phyloP scores from a whole-genome alignment of 2,329 filamentous ascomycete genomes.

The Thermothelomyces thermophilus region DNA sequence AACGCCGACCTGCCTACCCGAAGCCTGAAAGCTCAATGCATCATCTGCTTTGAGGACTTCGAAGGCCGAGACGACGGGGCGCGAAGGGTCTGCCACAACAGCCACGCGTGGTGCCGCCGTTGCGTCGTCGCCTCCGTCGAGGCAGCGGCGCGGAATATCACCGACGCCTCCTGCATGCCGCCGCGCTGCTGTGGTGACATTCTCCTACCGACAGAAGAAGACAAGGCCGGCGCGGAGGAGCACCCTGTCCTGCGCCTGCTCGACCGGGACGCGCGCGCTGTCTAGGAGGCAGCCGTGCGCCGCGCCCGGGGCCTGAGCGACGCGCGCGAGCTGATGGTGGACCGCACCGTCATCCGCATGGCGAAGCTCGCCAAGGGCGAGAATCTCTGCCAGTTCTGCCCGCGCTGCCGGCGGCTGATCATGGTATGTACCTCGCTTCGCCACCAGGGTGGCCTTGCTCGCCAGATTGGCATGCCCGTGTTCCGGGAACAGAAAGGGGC shows the following conservation, averaged over 20 bases:
- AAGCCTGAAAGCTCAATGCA: neutral
- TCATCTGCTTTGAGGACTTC: constrained; percentile 4
- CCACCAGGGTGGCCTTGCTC: too few species aligned
- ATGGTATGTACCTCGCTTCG: too few species aligned
- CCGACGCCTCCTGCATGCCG: constrained; percentile 7
- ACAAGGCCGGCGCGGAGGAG: too few species aligned
- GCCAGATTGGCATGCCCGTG: too few species aligned
- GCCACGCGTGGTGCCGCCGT: constrained; percentile 5
- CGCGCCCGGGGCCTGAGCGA: neutral
- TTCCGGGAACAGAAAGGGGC: neutral
- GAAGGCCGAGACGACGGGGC: neutral
- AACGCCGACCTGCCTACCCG: too few species aligned
- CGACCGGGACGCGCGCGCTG: neutral
- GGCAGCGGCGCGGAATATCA: constrained; percentile 1
- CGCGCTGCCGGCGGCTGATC: constrained; percentile 1
- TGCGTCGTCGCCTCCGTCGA: neutral
- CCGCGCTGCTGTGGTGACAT: constrained; percentile 5
- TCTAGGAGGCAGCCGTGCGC: constrained; percentile 5
- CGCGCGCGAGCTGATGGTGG: neutral
- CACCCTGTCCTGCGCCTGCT: constrained; percentile 2
- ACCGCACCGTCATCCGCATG: constrained; percentile 2
- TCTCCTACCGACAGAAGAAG: neutral
- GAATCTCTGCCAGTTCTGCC: constrained; percentile 7
- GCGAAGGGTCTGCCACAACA: neutral
- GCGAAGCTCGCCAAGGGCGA: neutral